phyloP scores from a whole-genome alignment of 805 yeast genomes.

The Cyberlindnera meyerae region DNA sequence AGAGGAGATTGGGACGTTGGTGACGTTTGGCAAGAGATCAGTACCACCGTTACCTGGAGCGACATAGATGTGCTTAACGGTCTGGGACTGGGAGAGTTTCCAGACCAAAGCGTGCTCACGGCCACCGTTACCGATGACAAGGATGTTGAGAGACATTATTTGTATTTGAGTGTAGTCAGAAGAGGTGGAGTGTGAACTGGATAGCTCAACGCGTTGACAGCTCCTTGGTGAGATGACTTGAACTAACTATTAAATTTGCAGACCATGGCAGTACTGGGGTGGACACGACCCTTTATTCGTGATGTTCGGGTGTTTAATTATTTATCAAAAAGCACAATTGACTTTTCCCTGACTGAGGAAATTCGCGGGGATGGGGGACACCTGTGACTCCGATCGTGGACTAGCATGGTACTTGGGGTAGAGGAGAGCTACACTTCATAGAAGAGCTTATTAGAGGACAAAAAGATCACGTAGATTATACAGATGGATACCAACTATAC shows the following conservation, averaged over 20 bases:
- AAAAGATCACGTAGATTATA: too few relatives aligned
- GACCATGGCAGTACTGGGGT: too few relatives aligned
- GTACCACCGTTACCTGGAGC: conserved; percentile 99
- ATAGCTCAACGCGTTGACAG: too few relatives aligned
- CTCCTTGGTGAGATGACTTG: too few relatives aligned
- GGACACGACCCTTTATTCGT: too few relatives aligned
- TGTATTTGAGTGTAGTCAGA: not conserved
- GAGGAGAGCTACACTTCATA: too few relatives aligned
- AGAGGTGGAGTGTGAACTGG: too few relatives aligned
- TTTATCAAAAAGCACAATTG: not conserved
- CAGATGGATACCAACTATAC: not conserved
- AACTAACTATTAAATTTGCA: too few relatives aligned
- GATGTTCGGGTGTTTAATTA: conserved; percentile 7
- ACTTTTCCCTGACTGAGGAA: conserved; percentile 5
- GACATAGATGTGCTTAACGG: conserved; percentile 70
- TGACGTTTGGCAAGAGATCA: conserved; percentile 49
- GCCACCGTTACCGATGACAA: conserved; percentile 96
- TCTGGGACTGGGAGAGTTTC: conserved; percentile 76
- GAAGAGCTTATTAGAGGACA: too few relatives aligned
- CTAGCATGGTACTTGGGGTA: too few relatives aligned
- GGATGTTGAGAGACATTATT: conserved; percentile 47
- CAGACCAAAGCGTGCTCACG: conserved; percentile 97
- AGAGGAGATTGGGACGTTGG: conserved; percentile 64
- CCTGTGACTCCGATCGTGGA: too few relatives aligned
- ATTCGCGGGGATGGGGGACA: too few relatives aligned